Percentiles rank a stretch among this genome's conserved stretches.
Conservation (phyloP, 2,329 filamentous ascomycete species). For the Fusarium oligoseptatum region DNA sequence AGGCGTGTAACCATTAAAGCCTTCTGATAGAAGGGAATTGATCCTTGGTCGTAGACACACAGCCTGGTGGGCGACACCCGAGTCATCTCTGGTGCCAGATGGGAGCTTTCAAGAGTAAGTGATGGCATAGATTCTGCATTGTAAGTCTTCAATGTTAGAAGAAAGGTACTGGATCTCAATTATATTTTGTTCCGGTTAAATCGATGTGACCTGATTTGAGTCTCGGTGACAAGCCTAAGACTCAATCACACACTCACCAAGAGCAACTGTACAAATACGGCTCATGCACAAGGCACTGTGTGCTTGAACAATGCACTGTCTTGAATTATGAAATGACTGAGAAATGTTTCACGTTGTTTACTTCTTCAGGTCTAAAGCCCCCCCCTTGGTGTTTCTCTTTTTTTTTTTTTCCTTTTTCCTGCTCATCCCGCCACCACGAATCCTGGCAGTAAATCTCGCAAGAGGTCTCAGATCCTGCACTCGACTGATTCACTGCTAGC, state of each 20-base stretch:
- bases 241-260: neutral
- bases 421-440: neutral
- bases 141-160: neutral
- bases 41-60: neutral
- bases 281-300: constrained; percentile 8
- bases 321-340: constrained; percentile 20
- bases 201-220: neutral
- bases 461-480: constrained; percentile 42
- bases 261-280: neutral
- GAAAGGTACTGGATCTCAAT: neutral
- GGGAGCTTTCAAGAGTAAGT: neutral
- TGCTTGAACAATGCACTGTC: constrained; percentile 8
- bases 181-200: neutral
- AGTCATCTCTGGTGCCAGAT: neutral
- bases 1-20: neutral
- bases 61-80: neutral
- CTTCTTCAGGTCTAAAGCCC: constrained; percentile 13
- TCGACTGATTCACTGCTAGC: constrained; percentile 33
- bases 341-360: constrained; percentile 30
- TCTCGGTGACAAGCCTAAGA: neutral
- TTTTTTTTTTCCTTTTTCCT: constrained; percentile 1
- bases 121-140: neutral
- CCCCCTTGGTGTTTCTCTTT: constrained; percentile 30
- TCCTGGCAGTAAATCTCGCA: constrained; percentile 24
- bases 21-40: neutral